Evolutionary conservation across 441 rosid species (phyloP).

Genomic region (Kokia cookei): DNA sequence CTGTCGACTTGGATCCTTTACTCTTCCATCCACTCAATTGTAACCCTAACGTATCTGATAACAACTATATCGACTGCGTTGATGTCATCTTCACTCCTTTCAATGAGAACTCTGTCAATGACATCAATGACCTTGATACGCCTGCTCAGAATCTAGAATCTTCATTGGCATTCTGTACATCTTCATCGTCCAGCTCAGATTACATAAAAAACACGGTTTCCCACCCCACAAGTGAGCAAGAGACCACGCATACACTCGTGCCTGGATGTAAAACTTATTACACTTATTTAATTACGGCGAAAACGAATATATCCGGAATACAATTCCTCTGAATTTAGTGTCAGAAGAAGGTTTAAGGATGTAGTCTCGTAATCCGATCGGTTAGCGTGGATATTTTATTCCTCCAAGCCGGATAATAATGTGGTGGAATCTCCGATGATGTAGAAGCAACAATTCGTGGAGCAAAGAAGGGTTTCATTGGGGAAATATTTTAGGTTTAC

Average conservation of each 20-base stretch:
- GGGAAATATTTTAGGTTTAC: slow-evolving; percentile 70
- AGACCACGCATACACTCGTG: slow-evolving; percentile 54
- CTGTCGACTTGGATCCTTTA: slow-evolving; percentile 63
- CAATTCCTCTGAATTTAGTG: slow-evolving; percentile 56
- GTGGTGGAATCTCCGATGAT: slow-evolving; percentile 84
- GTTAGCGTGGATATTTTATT: slow-evolving; percentile 61
- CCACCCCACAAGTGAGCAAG: slow-evolving; percentile 69
- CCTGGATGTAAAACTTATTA: slow-evolving; percentile 62
- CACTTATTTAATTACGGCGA: slow-evolving; percentile 66
- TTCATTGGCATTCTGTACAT: slow-evolving; percentile 31
- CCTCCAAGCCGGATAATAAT: slow-evolving; percentile 77
- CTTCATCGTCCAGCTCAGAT: slow-evolving; percentile 47
- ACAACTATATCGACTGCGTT: slow-evolving; percentile 61
- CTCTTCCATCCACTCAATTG: slow-evolving; percentile 34
- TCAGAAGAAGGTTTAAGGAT: slow-evolving; percentile 65
- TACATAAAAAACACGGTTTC: slow-evolving; percentile 65
- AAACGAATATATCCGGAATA: slow-evolving; percentile 57
- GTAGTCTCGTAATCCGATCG: slow-evolving; percentile 69
- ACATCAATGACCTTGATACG: slow-evolving; percentile 47
- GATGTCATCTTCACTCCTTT: slow-evolving; percentile 72
- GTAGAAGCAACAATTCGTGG: slow-evolving; percentile 88
- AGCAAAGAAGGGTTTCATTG: slow-evolving; percentile 72
- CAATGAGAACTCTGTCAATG: slow-evolving; percentile 39
- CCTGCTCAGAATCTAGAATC: slow-evolving; percentile 29
- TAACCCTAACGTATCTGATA: slow-evolving; percentile 29